Percentiles rank a stretch among this genome's conserved stretches.
These are phyloP conservation scores for Pythium rishiriense DNA, from an alignment of 352 stramenopile species.

Conservation along the genomic window DNA sequence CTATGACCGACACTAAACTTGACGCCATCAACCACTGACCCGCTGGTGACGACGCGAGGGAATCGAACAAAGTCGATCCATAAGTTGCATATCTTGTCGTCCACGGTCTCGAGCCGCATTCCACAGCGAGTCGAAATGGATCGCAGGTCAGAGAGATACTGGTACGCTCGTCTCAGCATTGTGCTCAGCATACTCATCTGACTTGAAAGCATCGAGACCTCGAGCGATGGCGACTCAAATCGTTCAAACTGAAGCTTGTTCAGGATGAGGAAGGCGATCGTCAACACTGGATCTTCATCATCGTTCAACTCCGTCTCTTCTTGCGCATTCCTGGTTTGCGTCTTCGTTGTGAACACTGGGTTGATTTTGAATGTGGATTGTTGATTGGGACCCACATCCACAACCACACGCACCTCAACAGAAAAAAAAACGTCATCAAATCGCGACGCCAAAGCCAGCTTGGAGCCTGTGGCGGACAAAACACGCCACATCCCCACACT, in stretches of 20 bases:
- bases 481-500: conserved; percentile 24
- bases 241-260: background rate
- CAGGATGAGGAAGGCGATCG: conserved; percentile 15
- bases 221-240: background rate
- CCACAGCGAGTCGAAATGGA: conserved; percentile 54
- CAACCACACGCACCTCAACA: conserved; percentile 16
- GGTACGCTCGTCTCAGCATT: conserved; percentile 45
- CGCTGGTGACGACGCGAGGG: conserved; percentile 28
- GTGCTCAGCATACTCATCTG: conserved; percentile 14
- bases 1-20: conserved; percentile 62
- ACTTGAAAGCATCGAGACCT: background rate
- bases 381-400: background rate
- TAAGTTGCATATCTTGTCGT: conserved; percentile 37
- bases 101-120: conserved; percentile 37
- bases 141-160: conserved; percentile 58
- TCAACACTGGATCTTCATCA: conserved; percentile 12
- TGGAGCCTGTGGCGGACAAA: conserved; percentile 9
- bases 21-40: conserved; percentile 16
- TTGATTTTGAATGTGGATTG: conserved; percentile 4
- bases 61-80: conserved; percentile 76
- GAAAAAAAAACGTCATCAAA: conserved; percentile 29
- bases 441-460: conserved; percentile 5
- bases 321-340: background rate
- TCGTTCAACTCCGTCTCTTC: background rate
- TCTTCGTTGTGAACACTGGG: conserved; percentile 16